Conservation (phyloP, 2,329 filamentous ascomycete species). For the Paraphoma sp. region DNA sequence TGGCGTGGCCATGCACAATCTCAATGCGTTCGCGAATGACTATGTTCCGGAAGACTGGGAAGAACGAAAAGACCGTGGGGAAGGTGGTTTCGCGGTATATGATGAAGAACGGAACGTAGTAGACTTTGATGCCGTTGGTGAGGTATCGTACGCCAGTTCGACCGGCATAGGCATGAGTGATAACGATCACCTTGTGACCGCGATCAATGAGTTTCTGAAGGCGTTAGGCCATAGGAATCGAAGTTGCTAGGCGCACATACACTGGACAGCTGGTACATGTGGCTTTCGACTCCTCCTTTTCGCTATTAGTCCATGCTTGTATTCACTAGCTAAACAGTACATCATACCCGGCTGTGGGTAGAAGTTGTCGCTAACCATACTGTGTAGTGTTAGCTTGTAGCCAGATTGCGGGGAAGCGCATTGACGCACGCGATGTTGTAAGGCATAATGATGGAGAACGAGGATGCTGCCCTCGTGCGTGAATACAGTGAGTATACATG, state of each 20-base stretch:
- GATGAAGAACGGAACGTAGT: constrained; percentile 94
- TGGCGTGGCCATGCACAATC: constrained; percentile 97
- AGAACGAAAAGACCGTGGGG: constrained; percentile 97
- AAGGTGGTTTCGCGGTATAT: constrained; percentile 94
- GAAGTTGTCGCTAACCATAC: constrained; percentile 99
- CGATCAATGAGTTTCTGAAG: constrained; percentile 88
- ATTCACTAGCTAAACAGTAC: not conserved
- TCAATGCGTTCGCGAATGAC: constrained; percentile 92
- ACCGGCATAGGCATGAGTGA: constrained; percentile 92
- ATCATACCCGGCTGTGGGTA: constrained; percentile 83
- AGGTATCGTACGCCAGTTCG: constrained; percentile 92
- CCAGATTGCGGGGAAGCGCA: not conserved
- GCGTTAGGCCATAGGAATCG: constrained; percentile 14
- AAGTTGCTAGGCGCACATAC: constrained; percentile 45
- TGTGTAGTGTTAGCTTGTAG: constrained; percentile 36
- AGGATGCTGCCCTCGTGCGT: constrained; percentile 28
- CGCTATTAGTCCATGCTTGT: constrained; percentile 23
- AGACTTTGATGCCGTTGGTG: constrained; percentile 97
- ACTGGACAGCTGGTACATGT: constrained; percentile 96
- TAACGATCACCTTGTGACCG: constrained; percentile 96
- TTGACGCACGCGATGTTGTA: constrained; percentile 72
- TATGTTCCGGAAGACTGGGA: constrained; percentile 96
- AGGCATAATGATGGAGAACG: constrained; percentile 57
- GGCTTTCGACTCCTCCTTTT: constrained; percentile 86
- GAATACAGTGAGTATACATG: constrained; percentile 24